Evolutionary conservation across 345 rosid genomes (phyloP).

Genomic region (Gynandropsis gynandra): DNA sequence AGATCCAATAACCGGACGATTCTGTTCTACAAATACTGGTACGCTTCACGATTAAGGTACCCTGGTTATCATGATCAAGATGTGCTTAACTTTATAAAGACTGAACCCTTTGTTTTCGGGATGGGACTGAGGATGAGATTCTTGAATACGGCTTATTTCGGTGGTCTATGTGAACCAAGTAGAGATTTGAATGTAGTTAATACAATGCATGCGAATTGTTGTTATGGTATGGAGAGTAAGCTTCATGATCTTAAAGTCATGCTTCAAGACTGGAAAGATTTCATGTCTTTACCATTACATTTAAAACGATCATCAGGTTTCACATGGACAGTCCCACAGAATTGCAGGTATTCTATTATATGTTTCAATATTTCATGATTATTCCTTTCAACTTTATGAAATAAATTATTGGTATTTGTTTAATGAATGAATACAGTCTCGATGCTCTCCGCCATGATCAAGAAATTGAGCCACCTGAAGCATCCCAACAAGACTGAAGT

Average conservation of each 20-base stretch:
- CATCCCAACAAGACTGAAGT: slow-evolving; percentile 11
- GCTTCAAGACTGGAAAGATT: slow-evolving; percentile 73
- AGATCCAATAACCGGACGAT: slow-evolving; percentile 66
- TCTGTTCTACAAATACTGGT: slow-evolving; percentile 75
- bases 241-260: slow-evolving; percentile 66
- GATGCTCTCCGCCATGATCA: slow-evolving; percentile 29
- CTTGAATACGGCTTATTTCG: slow-evolving; percentile 67
- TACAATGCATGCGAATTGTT: slow-evolving; percentile 92
- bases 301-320: slow-evolving; percentile 35
- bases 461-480: slow-evolving; percentile 16
- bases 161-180: slow-evolving; percentile 87
- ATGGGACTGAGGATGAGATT: slow-evolving; percentile 61
- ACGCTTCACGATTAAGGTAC: slow-evolving; percentile 44
- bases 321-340: slow-evolving; percentile 69
- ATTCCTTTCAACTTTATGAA: neutral
- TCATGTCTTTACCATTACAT: slow-evolving; percentile 46
- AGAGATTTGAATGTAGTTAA: slow-evolving; percentile 59
- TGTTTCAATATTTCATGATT: neutral
- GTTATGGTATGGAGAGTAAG: slow-evolving; percentile 68
- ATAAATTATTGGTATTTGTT: neutral
- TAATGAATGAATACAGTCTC: slow-evolving; percentile 33
- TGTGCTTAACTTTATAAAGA: slow-evolving; percentile 61
- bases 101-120: slow-evolving; percentile 33
- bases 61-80: slow-evolving; percentile 74
- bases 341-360: slow-evolving; percentile 53